phyloP scores from a whole-genome alignment of 805 yeast genomes.

The Metschnikowia santaceciliae region DNA sequence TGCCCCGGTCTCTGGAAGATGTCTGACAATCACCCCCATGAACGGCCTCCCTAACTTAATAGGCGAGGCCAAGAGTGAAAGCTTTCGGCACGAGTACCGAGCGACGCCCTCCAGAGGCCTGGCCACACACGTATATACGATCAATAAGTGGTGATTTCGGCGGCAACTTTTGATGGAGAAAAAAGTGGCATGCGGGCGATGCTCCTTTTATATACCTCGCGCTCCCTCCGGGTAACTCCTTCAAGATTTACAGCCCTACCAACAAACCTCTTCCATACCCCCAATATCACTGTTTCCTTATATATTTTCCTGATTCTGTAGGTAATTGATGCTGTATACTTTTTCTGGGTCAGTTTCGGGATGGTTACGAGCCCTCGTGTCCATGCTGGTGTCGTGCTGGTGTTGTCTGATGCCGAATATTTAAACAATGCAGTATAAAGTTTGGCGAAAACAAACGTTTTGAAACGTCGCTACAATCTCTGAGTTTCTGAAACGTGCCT shows the following conservation, averaged over 20 bases:
- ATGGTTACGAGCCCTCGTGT: too few species aligned
- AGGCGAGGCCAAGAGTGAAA: constrained; percentile 29
- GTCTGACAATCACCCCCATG: constrained; percentile 15
- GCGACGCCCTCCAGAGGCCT: constrained; percentile 15
- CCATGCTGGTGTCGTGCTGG: too few species aligned
- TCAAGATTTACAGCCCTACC: background rate
- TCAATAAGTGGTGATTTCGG: constrained; percentile 28
- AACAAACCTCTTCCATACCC: too few species aligned
- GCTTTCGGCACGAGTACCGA: constrained; percentile 21
- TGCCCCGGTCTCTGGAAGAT: constrained; percentile 7
- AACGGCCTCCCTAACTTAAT: constrained; percentile 36
- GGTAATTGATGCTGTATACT: too few species aligned
- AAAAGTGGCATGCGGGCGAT: constrained; percentile 1
- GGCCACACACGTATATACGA: constrained; percentile 22
- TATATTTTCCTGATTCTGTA: too few species aligned
- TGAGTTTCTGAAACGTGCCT: too few species aligned
- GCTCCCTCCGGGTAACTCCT: constrained; percentile 14
- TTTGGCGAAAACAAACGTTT: too few species aligned
- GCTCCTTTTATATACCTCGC: constrained; percentile 4
- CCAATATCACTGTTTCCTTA: too few species aligned
- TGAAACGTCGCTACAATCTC: too few species aligned
- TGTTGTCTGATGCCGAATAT: too few species aligned
- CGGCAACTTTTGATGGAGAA: constrained; percentile 37
- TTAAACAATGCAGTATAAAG: too few species aligned
- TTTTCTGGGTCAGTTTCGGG: too few species aligned